phyloP scores from a whole-genome alignment of 805 yeast genomes.

The Spathaspora sp. region DNA sequence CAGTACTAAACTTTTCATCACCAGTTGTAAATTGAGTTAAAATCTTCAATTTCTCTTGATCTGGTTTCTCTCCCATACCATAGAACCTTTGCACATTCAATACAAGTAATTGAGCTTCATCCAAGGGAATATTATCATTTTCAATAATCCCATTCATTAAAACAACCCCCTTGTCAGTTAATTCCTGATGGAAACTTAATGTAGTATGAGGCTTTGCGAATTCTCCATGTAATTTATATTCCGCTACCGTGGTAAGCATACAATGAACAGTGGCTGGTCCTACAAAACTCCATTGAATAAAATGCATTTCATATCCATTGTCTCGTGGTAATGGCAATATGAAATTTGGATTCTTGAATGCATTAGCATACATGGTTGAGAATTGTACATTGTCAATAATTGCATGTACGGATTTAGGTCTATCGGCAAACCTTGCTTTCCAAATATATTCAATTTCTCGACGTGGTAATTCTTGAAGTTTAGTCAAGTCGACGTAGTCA shows the following conservation, averaged over 20 bases:
- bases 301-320: constrained; percentile 74
- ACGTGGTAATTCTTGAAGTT: constrained; percentile 50
- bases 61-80: constrained; percentile 46
- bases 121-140: constrained; percentile 60
- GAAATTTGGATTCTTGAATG: constrained; percentile 74
- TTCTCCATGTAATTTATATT: constrained; percentile 85
- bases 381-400: constrained; percentile 55
- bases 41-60: constrained; percentile 49
- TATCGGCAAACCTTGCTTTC: constrained; percentile 77
- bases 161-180: constrained; percentile 59
- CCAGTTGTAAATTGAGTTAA: constrained; percentile 72
- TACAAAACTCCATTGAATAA: constrained; percentile 89
- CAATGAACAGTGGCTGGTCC: constrained; percentile 84
- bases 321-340: constrained; percentile 82
- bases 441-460: constrained; percentile 77
- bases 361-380: constrained; percentile 58
- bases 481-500: constrained; percentile 68
- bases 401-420: constrained; percentile 63
- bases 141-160: constrained; percentile 88
- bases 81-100: constrained; percentile 79
- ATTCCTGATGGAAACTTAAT: constrained; percentile 79
- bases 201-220: constrained; percentile 96
- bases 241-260: constrained; percentile 86
- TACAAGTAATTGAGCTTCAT: constrained; percentile 75
- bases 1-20: constrained; percentile 58